Conservation (phyloP, 768 basidiomycete species). For the Tylopilus vinaceipallidus region DNA sequence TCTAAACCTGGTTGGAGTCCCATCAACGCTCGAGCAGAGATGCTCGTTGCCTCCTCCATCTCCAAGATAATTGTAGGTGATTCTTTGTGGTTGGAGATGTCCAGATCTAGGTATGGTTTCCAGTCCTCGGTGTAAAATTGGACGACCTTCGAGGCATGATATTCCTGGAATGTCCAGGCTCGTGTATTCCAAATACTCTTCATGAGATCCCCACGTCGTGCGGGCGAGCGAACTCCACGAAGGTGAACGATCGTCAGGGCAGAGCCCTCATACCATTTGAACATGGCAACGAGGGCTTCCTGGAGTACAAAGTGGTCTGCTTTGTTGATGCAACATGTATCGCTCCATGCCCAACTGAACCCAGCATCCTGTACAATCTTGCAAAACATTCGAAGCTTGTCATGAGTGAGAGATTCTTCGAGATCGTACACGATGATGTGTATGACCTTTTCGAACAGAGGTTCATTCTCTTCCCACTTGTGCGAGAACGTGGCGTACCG, state of each 20-base stretch:
- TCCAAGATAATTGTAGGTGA: neutral
- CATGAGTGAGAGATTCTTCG: neutral
- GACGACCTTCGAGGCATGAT: no score
- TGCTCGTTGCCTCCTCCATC: neutral
- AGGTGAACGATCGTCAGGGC: no score
- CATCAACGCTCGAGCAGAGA: neutral
- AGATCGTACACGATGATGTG: neutral
- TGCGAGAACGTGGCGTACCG: neutral
- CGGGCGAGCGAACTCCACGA: neutral
- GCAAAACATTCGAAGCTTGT: no score
- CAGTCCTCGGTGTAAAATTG: no score
- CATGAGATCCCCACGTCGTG: neutral
- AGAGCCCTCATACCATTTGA: no score
- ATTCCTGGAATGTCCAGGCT: no score
- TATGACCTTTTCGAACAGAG: neutral
- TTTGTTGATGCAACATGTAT: no score
- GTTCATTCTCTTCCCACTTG: no score
- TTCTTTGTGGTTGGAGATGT: neutral
- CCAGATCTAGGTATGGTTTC: neutral
- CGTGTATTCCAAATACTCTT: neutral
- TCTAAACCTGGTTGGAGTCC: neutral
- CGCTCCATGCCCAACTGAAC: no score
- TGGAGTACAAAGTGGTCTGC: no score
- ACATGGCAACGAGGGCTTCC: no score
- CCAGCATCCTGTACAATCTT: no score